Evolutionary conservation across 768 basidiomycete species (phyloP), one percentile per base, ranked within the genome.

Genomic region (Dendrothele bispora): DNA sequence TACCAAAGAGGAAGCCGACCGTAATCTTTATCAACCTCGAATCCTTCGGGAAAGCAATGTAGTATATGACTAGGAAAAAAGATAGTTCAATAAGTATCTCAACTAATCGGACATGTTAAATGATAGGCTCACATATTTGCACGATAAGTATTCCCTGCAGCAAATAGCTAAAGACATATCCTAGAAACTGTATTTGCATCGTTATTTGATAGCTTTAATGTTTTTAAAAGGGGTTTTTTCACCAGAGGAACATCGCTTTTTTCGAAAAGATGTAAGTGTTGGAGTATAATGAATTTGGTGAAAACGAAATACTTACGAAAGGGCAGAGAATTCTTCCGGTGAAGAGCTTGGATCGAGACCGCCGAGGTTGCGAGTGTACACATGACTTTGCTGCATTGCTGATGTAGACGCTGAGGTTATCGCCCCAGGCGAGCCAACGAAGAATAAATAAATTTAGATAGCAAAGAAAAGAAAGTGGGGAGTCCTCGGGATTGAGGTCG

Each of bases 1-100:
- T 35, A 17, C 42, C 22, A 25, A 55, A 41, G 8, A 57, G 24
- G 12, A 20, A 28, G 18, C 47, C 48, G 18, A 59, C 58, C 55
- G 10, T 5, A 14, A 32, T 20, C 20, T 20, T 39, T 21, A 39
- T 10, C 11, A 12, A 39, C 12, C 38, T 10, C 10, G 38, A 39
- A 46, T 46, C 44, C n/a, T 36, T 12, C 22, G 30, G 44, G 34
- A 46, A 46, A 22, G 34, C 17, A 32, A 46, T 18, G 30, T 46
- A 46, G 22, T 46, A 46, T 20, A 46, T 36, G 36, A 35, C 44
- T 46, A 43, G 15, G n/a, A 43, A 4, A n/a, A n/a, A 30, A 5
- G 15, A 25, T 40, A 18, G 22, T 20, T 20, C n/a, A n/a, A n/a
- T 11, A n/a, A 4, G 17, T 14, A 4, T 4, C 21, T 32, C 15